A percentile compares a stretch with the other conserved stretches of the same genome.
phyloP scores from a whole-genome alignment of 176 grass and related monocot species.

The Carex myosuroides region DNA sequence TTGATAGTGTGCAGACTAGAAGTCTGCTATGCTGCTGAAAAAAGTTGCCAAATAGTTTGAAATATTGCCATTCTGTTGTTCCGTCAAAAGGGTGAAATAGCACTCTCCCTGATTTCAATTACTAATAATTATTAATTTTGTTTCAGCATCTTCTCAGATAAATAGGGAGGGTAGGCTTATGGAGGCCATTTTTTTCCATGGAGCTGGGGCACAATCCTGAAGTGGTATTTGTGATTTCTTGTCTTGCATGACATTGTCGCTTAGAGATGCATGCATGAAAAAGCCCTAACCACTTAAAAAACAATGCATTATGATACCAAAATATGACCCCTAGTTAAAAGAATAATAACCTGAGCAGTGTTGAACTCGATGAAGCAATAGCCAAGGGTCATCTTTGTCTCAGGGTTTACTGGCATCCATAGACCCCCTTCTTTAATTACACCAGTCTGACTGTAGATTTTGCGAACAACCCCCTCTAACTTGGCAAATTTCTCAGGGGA shows the following conservation, averaged over 20 bases:
- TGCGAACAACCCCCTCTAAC: conserved; percentile 64
- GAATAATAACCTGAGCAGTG: conserved; percentile 57
- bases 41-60: not conserved
- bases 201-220: not conserved
- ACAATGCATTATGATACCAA: not conserved
- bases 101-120: too few relatives aligned
- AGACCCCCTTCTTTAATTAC: conserved; percentile 69
- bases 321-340: not conserved
- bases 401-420: conserved; percentile 74
- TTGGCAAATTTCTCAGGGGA: conserved; percentile 81
- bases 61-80: too few relatives aligned
- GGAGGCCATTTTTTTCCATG: not conserved
- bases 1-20: not conserved
- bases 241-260: not conserved
- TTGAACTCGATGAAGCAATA: conserved; percentile 86
- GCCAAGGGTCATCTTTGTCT: conserved; percentile 67
- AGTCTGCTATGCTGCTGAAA: not conserved
- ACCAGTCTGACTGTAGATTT: conserved; percentile 80
- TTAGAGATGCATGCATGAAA: not conserved
- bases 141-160: too few relatives aligned
- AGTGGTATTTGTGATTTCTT: not conserved
- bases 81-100: too few relatives aligned
- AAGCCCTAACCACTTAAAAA: not conserved
- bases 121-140: too few relatives aligned
- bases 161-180: not conserved